phyloP scores from a whole-genome alignment of 2,329 filamentous ascomycete species.

The Fusarium sambucinum region DNA sequence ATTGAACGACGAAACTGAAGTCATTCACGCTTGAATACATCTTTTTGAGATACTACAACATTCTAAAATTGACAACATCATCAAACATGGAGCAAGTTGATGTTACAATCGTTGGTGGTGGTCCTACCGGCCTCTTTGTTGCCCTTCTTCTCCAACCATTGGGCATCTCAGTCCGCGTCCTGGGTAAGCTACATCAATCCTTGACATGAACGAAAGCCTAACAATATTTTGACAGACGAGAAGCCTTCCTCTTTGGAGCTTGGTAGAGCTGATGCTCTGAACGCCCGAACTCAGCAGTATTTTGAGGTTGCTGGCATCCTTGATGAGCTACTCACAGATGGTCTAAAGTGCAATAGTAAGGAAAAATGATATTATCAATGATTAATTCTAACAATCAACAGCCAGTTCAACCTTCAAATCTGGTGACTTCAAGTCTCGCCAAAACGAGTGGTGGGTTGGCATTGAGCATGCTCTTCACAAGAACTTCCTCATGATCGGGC shows the following conservation, averaged over 20 bases:
- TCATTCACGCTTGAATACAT: accelerated
- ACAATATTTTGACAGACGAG: conserved; percentile 49
- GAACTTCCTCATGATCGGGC: conserved; percentile 65
- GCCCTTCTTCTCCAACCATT: conserved; percentile 58
- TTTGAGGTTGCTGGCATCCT: conserved; percentile 60
- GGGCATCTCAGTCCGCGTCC: conserved; percentile 56
- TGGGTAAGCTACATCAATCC: conserved; percentile 45
- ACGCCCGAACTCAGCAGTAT: conserved; percentile 62
- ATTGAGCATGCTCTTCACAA: conserved; percentile 60
- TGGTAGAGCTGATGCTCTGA: conserved; percentile 62
- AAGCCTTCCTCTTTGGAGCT: conserved; percentile 56
- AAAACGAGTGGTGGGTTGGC: conserved; percentile 62
- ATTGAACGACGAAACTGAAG: neutral
- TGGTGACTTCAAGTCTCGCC: conserved; percentile 61
- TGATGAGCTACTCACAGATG: conserved; percentile 56
- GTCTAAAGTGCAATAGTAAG: conserved; percentile 64
- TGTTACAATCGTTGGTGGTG: conserved; percentile 48
- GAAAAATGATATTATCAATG: accelerated
- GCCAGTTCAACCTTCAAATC: conserved; percentile 62
- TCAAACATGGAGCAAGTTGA: conserved; percentile 16
- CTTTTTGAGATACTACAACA: neutral
- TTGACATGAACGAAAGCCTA: neutral
- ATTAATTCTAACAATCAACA: conserved; percentile 9
- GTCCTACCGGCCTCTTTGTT: conserved; percentile 61
- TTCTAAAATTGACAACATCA: neutral